Conservation (phyloP, 192 early-diverging fungal genomes). For the Diversispora epigaea region DNA sequence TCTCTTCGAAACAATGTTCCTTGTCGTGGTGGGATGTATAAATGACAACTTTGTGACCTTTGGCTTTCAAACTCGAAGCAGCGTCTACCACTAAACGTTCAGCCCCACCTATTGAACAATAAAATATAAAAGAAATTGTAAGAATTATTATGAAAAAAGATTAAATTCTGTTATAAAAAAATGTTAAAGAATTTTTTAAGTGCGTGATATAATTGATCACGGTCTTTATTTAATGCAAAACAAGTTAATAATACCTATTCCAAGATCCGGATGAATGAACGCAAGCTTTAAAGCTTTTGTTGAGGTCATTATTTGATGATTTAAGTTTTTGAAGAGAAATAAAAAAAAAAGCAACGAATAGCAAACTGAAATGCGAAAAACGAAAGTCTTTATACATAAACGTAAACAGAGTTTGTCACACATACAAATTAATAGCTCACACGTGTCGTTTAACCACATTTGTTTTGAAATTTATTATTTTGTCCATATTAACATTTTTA, state of each 20-base stretch:
- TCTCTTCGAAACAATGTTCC: slow-evolving; percentile 89
- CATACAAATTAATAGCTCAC: too few species aligned
- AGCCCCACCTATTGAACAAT: slow-evolving; percentile 67
- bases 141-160: slow-evolving; percentile 6
- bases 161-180: background rate
- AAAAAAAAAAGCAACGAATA: too few species aligned
- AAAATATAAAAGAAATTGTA: background rate
- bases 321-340: too few species aligned
- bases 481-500: too few species aligned
- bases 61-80: slow-evolving; percentile 73
- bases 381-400: too few species aligned
- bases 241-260: slow-evolving; percentile 64
- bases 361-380: too few species aligned
- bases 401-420: too few species aligned
- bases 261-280: slow-evolving; percentile 92
- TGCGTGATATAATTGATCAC: background rate
- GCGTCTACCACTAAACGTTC: slow-evolving; percentile 94
- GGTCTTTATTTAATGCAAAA: background rate
- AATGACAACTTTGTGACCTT: slow-evolving; percentile 77
- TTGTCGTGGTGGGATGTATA: slow-evolving; percentile 92
- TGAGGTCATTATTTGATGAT: background rate
- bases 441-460: too few species aligned
- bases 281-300: slow-evolving; percentile 56
- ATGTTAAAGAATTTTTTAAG: background rate
- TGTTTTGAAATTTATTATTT: too few species aligned